phyloP scores from a whole-genome alignment of 306 rosid genomes.

The Gynostemma pentaphyllum region DNA sequence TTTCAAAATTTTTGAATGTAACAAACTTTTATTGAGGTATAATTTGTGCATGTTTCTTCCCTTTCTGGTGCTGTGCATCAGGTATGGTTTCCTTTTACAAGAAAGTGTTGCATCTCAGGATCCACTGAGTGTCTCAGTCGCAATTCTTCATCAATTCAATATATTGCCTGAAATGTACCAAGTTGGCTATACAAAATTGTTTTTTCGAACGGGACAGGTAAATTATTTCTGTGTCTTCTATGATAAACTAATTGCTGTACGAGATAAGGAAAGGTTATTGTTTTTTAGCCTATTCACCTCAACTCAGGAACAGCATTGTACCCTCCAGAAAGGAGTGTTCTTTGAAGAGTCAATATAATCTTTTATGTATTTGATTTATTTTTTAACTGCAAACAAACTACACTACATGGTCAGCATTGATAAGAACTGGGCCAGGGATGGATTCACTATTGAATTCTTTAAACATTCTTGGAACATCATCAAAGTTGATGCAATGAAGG shows the following conservation, averaged over 20 bases:
- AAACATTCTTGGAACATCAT: too few relatives aligned
- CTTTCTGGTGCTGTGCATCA: conserved; percentile 18
- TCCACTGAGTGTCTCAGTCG: conserved; percentile 92
- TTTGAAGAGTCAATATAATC: not conserved
- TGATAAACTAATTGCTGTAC: not conserved
- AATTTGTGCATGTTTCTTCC: not conserved
- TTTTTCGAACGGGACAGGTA: conserved; percentile 99
- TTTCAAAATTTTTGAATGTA: not conserved
- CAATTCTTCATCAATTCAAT: conserved; percentile 96
- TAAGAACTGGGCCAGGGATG: too few relatives aligned
- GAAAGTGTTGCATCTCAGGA: conserved; percentile 78
- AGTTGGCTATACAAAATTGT: conserved; percentile 96
- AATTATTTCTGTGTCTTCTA: not conserved
- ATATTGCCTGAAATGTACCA: conserved; percentile 96
- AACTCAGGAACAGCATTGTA: not conserved
- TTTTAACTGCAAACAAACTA: not conserved
- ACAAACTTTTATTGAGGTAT: conserved; percentile 1
- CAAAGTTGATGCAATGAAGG: too few relatives aligned
- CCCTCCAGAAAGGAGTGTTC: not conserved
- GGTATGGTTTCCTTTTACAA: conserved; percentile 96
- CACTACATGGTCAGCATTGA: not conserved
- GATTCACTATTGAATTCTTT: too few relatives aligned
- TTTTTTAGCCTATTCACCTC: not conserved
- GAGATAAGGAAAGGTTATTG: not conserved
- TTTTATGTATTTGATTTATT: not conserved